A percentile compares a stretch with the other conserved stretches of the same genome.
phyloP scores from a whole-genome alignment of 2,329 filamentous ascomycete genomes.

The Pyricularia sp. region DNA sequence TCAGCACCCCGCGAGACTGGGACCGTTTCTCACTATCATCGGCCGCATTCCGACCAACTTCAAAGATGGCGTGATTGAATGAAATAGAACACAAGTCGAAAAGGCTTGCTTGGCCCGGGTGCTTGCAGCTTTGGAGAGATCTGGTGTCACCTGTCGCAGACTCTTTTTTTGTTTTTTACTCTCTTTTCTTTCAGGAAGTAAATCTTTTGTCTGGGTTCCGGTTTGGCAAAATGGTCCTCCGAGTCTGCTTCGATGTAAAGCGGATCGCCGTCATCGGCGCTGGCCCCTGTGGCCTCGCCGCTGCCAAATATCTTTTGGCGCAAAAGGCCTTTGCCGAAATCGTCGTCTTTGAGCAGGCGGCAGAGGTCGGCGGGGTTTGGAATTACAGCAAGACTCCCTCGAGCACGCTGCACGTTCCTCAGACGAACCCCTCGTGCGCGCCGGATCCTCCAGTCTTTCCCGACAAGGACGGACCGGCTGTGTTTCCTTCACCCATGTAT shows the following conservation, averaged over 20 bases:
- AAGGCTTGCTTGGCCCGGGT: not conserved
- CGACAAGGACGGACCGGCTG: slow-evolving; percentile 25
- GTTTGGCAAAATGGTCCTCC: not conserved
- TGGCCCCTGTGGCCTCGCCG: slow-evolving; percentile 64
- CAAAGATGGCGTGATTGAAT: not conserved
- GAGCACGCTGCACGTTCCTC: slow-evolving; percentile 45
- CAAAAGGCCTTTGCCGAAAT: slow-evolving; percentile 56
- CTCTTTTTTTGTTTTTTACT: not conserved
- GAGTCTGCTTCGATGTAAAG: slow-evolving; percentile 33
- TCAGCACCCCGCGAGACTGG: not conserved
- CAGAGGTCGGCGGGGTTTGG: slow-evolving; percentile 72
- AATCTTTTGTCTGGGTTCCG: not conserved
- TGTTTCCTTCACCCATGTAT: slow-evolving; percentile 78
- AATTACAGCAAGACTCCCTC: slow-evolving; percentile 50
- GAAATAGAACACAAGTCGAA: not conserved
- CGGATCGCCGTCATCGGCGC: slow-evolving; percentile 70
- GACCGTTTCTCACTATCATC: not conserved
- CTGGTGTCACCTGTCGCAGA: not conserved
- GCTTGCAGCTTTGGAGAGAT: not conserved
- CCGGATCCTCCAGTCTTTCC: slow-evolving; percentile 50
- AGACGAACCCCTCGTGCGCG: slow-evolving; percentile 49
- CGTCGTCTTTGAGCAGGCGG: slow-evolving; percentile 70
- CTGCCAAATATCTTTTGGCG: slow-evolving; percentile 67
- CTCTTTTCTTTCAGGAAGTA: not conserved
- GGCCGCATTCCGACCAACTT: not conserved